These are phyloP conservation scores for Paulownia fortunei DNA, from an alignment of 257 asterid species.

Conservation along the genomic window DNA sequence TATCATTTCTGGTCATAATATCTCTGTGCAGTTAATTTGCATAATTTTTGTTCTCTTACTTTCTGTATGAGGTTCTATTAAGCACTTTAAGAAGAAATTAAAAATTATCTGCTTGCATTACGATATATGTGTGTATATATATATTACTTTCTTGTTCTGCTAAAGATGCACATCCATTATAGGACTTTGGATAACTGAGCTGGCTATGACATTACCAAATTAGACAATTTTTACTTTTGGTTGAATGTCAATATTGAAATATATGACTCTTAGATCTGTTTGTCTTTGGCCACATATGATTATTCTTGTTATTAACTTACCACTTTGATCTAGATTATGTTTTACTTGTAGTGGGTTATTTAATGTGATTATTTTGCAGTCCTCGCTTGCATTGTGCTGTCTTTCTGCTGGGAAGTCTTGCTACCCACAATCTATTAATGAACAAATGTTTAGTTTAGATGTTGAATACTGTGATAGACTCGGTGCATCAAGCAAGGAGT, in stretches of 20 bases:
- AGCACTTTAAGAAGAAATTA: not conserved
- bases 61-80: not conserved
- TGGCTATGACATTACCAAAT: not conserved
- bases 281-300: not conserved
- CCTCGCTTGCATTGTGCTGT: not conserved
- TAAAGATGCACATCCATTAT: not conserved
- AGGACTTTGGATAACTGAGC: not conserved
- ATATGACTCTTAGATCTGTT: not conserved
- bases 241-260: not conserved
- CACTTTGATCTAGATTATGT: not conserved
- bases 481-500: not conserved
- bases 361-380: not conserved
- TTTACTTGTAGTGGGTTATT: not conserved
- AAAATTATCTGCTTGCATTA: not conserved
- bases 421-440: not conserved
- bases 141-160: not conserved
- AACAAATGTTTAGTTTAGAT: not conserved
- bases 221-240: not conserved
- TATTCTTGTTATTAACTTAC: not conserved
- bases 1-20: not conserved
- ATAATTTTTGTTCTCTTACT: not conserved
- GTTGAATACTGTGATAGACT: not conserved
- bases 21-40: not conserved
- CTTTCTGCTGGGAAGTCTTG: not conserved
- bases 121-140: not conserved